phyloP scores from a whole-genome alignment of 1,139 yeast species.

The Geotrichum klebahnii region DNA sequence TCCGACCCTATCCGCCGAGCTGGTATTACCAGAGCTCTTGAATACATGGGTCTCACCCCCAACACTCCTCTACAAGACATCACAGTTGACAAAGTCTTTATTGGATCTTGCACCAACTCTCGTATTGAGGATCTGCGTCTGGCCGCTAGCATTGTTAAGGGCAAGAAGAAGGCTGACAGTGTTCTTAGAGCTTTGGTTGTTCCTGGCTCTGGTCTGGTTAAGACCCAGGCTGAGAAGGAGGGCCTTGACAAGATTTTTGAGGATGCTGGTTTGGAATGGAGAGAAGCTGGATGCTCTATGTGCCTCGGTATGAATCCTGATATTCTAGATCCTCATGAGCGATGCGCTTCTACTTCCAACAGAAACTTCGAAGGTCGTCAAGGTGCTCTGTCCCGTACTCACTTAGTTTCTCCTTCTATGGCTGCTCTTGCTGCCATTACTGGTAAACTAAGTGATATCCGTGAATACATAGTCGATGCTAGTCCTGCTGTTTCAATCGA shows the following conservation, averaged over 20 bases:
- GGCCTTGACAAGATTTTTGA: constrained; percentile 87
- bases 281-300: constrained; percentile 99
- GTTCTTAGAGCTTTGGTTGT: constrained; percentile 85
- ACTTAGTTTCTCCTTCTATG: constrained; percentile 97
- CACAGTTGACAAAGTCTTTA: constrained; percentile 83
- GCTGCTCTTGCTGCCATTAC: constrained; percentile 97
- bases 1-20: constrained; percentile 75
- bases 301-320: constrained; percentile 99
- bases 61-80: constrained; percentile 74
- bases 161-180: constrained; percentile 77
- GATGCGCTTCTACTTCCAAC: constrained; percentile 98
- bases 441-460: constrained; percentile 87
- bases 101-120: constrained; percentile 97
- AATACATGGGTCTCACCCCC: constrained; percentile 85
- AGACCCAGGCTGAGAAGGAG: constrained; percentile 87
- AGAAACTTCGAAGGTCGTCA: constrained; percentile 99
- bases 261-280: constrained; percentile 95
- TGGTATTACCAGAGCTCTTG: constrained; percentile 85
- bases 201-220: constrained; percentile 95
- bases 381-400: constrained; percentile 95
- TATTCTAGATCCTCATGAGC: constrained; percentile 86
- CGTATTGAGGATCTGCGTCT: constrained; percentile 95
- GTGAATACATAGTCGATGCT: constrained; percentile 66
- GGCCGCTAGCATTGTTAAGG: constrained; percentile 90
- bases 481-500: constrained; percentile 60